Evolutionary conservation across 2,329 filamentous ascomycete species (phyloP), one percentile per base, ranked within the genome.

Genomic region (Exserohilum turcica): DNA sequence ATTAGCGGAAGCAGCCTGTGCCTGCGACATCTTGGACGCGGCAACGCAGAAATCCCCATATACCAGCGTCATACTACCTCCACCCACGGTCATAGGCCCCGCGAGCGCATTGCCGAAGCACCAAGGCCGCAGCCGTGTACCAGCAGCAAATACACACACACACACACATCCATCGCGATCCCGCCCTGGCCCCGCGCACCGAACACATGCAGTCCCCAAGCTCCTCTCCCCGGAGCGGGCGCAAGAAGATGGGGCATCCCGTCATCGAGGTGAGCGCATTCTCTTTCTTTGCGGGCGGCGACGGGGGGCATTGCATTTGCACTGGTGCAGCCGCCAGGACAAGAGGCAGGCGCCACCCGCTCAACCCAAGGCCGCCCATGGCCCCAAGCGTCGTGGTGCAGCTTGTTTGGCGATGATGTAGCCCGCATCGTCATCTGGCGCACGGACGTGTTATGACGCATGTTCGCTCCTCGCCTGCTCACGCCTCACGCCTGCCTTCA

Each of bases 221-320:
- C 24, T 46, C 56, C 24, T 46, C 56, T 5, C 58, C 54, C 16
- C 56, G 57, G 29, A 45, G 50, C 38, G 54, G 60, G 40, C 58
- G 60, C 42, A 64, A 58, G 54, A 61, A 56, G 51, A 70, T 58
- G 58, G 70, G 67, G 63, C 48, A 42, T 16, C 60, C 70, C 5
- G 65, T 73, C 1, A 72, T 74, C 7, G 70, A 73, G 69, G 71
- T 74, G 59, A 67, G 71, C 54, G 27, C 16, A 15, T 28, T 19
- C 6, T 19, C 8, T 32, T 45, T 32, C 28, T 19, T 27, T n/a
- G 3, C 13, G 10, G 16, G 19, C 43, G 33, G 43, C 51, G 21
- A 15, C 42, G 5, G 37, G 18, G 15, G n/a, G n/a, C n/a, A n/a
- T n/a, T n/a, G n/a, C n/a, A n/a, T n/a, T n/a, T n/a, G n/a, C n/a